Evolutionary conservation across 2,329 filamentous ascomycete species (phyloP).

Genomic region (Colletotrichum gloeosporioides): DNA sequence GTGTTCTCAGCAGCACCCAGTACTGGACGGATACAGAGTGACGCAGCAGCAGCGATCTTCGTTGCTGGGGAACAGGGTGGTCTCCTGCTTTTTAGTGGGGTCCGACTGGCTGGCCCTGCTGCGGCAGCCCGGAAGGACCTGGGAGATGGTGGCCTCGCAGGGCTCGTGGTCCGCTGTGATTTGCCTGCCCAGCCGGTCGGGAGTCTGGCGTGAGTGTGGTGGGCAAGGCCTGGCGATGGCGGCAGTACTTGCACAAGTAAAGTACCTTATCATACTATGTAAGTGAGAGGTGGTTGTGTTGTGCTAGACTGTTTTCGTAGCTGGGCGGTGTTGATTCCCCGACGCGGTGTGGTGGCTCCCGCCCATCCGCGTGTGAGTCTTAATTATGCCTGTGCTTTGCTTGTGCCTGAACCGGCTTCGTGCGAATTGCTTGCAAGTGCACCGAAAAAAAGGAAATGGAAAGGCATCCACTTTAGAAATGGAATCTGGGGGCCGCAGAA

Average conservation of each 20-base stretch:
- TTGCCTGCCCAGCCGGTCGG: not conserved
- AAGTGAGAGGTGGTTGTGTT: not conserved
- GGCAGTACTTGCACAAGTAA: not conserved
- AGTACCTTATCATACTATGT: no score
- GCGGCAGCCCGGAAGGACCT: not conserved
- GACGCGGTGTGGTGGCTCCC: not conserved
- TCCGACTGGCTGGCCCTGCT: not conserved
- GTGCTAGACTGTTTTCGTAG: not conserved
- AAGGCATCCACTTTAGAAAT: not conserved
- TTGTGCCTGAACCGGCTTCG: not conserved
- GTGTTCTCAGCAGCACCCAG: not conserved
- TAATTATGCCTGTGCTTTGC: not conserved
- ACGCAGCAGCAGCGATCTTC: slow-evolving; percentile 19
- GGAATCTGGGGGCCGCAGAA: not conserved
- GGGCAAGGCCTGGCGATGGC: not conserved
- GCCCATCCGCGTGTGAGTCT: not conserved
- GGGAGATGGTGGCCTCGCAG: not conserved
- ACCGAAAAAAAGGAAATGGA: not conserved
- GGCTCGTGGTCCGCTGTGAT: slow-evolving; percentile 1
- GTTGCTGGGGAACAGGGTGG: slow-evolving; percentile 23
- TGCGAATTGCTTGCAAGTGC: not conserved
- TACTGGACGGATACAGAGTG: not conserved
- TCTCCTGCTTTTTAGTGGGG: slow-evolving; percentile 2
- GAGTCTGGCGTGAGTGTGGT: not conserved
- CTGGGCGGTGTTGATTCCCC: not conserved